These are phyloP conservation scores for Neofusicoccum kwambonambiense DNA, from an alignment of 2,329 filamentous ascomycete genomes.

Conservation along the genomic window DNA sequence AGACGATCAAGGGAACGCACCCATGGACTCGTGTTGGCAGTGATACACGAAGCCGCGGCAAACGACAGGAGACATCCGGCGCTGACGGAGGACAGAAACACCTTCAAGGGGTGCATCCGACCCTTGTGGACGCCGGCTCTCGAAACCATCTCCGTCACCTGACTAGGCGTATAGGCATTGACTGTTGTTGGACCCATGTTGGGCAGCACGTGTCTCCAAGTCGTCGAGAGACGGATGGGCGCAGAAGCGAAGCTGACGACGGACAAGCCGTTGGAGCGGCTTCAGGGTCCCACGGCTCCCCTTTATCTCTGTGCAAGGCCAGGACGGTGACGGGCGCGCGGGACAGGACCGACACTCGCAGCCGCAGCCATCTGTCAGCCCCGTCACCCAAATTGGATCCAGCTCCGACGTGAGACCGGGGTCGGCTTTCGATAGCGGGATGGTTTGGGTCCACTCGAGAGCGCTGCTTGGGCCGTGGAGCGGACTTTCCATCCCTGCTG, in stretches of 20 bases:
- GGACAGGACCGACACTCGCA: neutral
- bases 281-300: neutral
- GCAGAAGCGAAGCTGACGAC: neutral
- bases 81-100: constrained; percentile 53
- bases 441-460: neutral
- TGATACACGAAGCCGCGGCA: constrained; percentile 24
- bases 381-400: neutral
- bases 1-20: neutral
- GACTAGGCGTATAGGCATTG: constrained; percentile 46
- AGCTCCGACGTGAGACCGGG: neutral
- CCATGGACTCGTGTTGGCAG: constrained; percentile 13
- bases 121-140: constrained; percentile 53
- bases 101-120: constrained; percentile 53
- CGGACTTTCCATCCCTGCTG: neutral
- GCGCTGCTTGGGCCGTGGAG: neutral
- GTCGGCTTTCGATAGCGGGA: neutral
- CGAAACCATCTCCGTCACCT: constrained; percentile 53
- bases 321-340: neutral
- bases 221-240: neutral
- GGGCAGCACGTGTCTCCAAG: neutral
- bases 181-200: neutral
- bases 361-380: neutral
- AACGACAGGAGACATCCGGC: constrained; percentile 55
- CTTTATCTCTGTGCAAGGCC: neutral
- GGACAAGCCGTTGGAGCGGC: neutral